Evolutionary conservation across 1,139 yeast species (phyloP).

Genomic region (Pichia sp.): DNA sequence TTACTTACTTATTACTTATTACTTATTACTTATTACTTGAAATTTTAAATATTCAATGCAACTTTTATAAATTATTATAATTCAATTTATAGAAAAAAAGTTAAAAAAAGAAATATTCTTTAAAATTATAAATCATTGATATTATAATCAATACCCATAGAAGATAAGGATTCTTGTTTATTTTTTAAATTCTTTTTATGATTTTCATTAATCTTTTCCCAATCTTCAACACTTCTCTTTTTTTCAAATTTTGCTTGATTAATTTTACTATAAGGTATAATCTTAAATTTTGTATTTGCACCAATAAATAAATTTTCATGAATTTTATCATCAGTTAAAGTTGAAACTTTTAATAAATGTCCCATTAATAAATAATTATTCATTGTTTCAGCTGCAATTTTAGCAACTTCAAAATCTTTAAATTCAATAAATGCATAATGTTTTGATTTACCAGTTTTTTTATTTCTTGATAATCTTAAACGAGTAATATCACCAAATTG

Average conservation of each 20-base stretch:
- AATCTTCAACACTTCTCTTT: slow-evolving; percentile 51
- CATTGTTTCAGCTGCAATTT: slow-evolving; percentile 91
- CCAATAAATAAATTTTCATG: slow-evolving; percentile 47
- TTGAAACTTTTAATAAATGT: slow-evolving; percentile 67
- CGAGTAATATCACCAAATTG: slow-evolving; percentile 85
- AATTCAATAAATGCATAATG: slow-evolving; percentile 92
- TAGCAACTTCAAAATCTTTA: slow-evolving; percentile 65
- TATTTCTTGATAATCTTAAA: slow-evolving; percentile 78
- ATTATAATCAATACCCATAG: slow-evolving; percentile 49
- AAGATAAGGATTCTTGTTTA: slow-evolving; percentile 44
- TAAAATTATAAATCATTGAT: slow-evolving; percentile 22
- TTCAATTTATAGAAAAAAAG: no score
- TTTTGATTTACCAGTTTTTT: slow-evolving; percentile 84
- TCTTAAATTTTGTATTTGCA: slow-evolving; percentile 47
- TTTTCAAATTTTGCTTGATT: slow-evolving; percentile 50
- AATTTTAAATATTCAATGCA: no score
- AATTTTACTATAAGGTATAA: slow-evolving; percentile 58
- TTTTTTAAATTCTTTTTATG: slow-evolving; percentile 35
- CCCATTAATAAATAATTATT: slow-evolving; percentile 86
- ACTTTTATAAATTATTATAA: no score
- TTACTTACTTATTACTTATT: no score
- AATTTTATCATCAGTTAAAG: slow-evolving; percentile 40
- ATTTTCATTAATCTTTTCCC: slow-evolving; percentile 51
- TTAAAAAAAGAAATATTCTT: slow-evolving; percentile 6
- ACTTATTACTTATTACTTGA: no score